Conservation (phyloP, 495 filamentous ascomycete genomes). For the Xylaria bambusicola region DNA sequence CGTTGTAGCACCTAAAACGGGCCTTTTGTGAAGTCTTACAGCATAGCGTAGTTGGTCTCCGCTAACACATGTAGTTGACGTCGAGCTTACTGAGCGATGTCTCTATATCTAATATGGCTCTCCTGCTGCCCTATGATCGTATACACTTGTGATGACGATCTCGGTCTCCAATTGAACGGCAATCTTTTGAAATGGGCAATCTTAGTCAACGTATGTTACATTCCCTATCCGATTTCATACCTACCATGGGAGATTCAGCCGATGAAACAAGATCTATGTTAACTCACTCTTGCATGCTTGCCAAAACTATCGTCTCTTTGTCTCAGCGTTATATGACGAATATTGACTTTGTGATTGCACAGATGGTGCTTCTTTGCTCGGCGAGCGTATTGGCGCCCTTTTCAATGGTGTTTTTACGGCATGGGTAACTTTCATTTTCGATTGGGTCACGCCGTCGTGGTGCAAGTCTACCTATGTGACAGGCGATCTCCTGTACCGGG, state of each 20-base stretch:
- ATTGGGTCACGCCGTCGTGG: neutral
- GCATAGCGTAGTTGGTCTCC: too few species aligned
- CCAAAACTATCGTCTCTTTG: too few species aligned
- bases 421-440: neutral
- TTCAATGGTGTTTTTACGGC: neutral
- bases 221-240: too few species aligned
- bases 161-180: too few species aligned
- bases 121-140: too few species aligned
- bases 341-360: neutral
- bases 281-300: too few species aligned
- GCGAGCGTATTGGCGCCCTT: neutral
- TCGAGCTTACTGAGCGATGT: too few species aligned
- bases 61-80: neutral
- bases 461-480: neutral
- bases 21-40: too few species aligned
- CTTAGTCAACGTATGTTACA: neutral
- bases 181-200: conserved; percentile 7
- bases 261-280: too few species aligned
- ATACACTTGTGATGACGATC: too few species aligned
- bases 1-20: neutral
- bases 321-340: neutral
- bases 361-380: conserved; percentile 9
- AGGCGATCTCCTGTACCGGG: neutral
- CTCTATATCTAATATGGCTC: too few species aligned
- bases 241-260: too few species aligned